A percentile compares a stretch with the other conserved stretches of the same genome.
phyloP scores from a whole-genome alignment of 345 rosid species.

The Anastatica hierochuntica region DNA sequence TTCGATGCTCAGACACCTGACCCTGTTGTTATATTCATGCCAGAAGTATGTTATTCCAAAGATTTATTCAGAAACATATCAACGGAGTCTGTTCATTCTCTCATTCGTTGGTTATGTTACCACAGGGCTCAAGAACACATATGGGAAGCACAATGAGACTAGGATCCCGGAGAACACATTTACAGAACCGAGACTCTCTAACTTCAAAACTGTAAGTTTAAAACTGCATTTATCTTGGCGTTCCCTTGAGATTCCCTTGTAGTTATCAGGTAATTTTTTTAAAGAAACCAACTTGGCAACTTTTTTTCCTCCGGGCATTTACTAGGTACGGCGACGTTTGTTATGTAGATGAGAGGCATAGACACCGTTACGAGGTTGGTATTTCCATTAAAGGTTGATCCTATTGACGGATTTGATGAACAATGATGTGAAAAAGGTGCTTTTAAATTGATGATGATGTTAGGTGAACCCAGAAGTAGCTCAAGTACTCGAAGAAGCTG shows the following conservation, averaged over 20 bases:
- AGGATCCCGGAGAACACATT: conserved; percentile 78
- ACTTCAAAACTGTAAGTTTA: conserved; percentile 73
- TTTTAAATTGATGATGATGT: not conserved
- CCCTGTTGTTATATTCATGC: conserved; percentile 91
- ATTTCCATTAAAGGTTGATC: not conserved
- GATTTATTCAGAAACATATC: conserved; percentile 5
- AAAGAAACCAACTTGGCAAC: not conserved
- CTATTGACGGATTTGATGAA: not conserved
- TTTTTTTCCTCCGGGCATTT: conserved; percentile 8
- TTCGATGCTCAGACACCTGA: conserved; percentile 68
- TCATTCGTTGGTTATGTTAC: conserved; percentile 3
- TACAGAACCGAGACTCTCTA: conserved; percentile 57
- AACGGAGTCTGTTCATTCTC: not conserved
- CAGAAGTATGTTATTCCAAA: conserved; percentile 51
- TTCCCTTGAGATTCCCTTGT: not conserved
- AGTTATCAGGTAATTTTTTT: not conserved
- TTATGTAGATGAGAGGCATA: conserved; percentile 73
- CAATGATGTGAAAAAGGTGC: conserved; percentile 2
- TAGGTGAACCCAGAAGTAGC: conserved; percentile 86
- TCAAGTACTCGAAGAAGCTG: conserved; percentile 64
- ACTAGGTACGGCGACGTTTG: conserved; percentile 54
- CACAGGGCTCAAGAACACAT: conserved; percentile 90
- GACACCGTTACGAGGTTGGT: conserved; percentile 92
- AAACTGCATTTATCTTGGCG: not conserved
- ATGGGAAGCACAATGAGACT: conserved; percentile 99